Percentiles rank a stretch among this genome's conserved stretches.
These are phyloP conservation scores for Exsudoporus frostii DNA, from an alignment of 768 basidiomycete species.

Conservation along the genomic window DNA sequence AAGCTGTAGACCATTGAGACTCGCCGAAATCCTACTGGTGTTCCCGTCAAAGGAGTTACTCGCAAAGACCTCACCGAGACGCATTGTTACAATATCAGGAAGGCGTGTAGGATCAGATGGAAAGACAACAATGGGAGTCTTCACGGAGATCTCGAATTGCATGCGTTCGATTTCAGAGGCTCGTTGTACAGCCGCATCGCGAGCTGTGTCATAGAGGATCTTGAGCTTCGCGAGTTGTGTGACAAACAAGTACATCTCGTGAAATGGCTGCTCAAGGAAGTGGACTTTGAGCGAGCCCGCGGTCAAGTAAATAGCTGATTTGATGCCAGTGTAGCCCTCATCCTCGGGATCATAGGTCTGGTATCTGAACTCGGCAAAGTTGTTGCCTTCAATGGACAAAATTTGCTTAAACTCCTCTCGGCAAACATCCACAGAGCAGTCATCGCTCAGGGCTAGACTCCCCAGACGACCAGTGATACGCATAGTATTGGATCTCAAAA, in stretches of 20 bases:
- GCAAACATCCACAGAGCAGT: constrained; percentile 50
- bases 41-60: constrained; percentile 64
- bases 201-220: constrained; percentile 90
- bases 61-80: constrained; percentile 86
- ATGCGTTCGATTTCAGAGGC: constrained; percentile 94
- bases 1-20: constrained; percentile 80
- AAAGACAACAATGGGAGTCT: constrained; percentile 88
- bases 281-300: constrained; percentile 90
- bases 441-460: constrained; percentile 76
- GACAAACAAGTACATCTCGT: constrained; percentile 78
- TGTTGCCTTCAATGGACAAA: constrained; percentile 89
- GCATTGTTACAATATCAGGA: constrained; percentile 69
- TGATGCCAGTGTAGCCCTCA: constrained; percentile 70
- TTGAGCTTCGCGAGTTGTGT: constrained; percentile 87
- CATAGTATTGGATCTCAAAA: constrained; percentile 70
- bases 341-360: constrained; percentile 82
- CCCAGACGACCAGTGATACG: constrained; percentile 80
- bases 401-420: constrained; percentile 76
- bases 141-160: constrained; percentile 88
- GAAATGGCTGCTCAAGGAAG: constrained; percentile 89
- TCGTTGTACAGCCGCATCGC: constrained; percentile 85
- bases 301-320: constrained; percentile 75
- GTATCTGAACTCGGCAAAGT: constrained; percentile 92
- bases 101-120: constrained; percentile 65
- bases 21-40: constrained; percentile 63